These are phyloP conservation scores for Hypoxylon fuscum DNA, from an alignment of 495 filamentous ascomycete genomes.

Conservation along the genomic window DNA sequence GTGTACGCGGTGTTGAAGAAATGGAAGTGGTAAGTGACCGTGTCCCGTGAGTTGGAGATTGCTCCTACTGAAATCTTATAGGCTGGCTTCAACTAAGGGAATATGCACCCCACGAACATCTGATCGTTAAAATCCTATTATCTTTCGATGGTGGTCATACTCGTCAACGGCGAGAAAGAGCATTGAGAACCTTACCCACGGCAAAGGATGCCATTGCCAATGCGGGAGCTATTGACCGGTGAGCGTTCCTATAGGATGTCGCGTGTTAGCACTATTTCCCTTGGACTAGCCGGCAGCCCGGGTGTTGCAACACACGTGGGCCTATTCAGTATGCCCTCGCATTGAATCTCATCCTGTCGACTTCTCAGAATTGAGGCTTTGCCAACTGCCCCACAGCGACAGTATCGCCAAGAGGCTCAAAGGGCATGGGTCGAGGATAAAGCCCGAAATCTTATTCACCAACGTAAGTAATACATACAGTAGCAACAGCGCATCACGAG, in stretches of 20 bases:
- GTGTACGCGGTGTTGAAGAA: conserved; percentile 5
- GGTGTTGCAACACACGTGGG: conserved; percentile 17
- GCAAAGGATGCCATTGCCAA: conserved; percentile 13
- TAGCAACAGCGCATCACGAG: conserved; percentile 31
- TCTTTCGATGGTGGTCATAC: conserved; percentile 26
- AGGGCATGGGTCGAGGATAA: conserved; percentile 34
- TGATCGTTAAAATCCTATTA: conserved; percentile 8
- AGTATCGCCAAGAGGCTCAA: conserved; percentile 29
- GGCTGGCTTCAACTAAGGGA: conserved; percentile 23
- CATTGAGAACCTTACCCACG: conserved; percentile 10
- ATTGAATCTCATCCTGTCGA: not conserved
- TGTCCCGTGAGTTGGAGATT: conserved; percentile 33
- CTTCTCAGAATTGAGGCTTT: conserved; percentile 22
- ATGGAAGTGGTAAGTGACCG: conserved; percentile 11
- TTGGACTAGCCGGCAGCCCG: not conserved
- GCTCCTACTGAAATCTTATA: conserved; percentile 19
- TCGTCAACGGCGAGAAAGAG: conserved; percentile 6
- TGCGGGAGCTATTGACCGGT: conserved; percentile 25
- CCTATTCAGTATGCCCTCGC: conserved; percentile 7
- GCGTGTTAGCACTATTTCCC: conserved; percentile 6
- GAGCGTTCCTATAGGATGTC: conserved; percentile 25
- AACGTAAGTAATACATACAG: conserved; percentile 2
- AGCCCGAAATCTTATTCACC: conserved; percentile 16
- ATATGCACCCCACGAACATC: conserved; percentile 38
- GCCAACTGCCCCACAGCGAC: conserved; percentile 5